Evolutionary conservation across 2,329 filamentous ascomycete species (phyloP), one percentile per base, ranked within the genome.

Genomic region (Pestalotiopsis sp.): DNA sequence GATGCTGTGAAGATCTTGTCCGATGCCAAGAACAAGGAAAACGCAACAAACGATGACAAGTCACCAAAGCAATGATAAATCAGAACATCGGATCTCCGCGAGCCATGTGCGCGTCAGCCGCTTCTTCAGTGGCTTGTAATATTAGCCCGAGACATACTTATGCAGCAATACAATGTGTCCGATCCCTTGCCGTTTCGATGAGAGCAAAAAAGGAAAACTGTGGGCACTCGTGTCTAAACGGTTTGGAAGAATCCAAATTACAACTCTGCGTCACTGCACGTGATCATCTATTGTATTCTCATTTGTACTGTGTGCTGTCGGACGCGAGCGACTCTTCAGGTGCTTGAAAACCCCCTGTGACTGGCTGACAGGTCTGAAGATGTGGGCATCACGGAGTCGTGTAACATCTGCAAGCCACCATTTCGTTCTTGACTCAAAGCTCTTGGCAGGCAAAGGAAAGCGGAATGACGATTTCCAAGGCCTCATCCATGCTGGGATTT

Each of bases 1-100:
- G 92, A 97, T 75, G 95, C 94, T 0, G 95, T 98, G 39, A 97
- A 92, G 79, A 98, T 98, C 68, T 79, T 98, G 57, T 79, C 81
- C 0, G 75, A 81, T 61, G 76, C 73, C 31, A 76, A 77, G 66
- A 71, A 73, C 39, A 75, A 76, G 58, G 61, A 59, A n/a, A n/a
- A 59, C 13, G 13, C 39, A 13, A 20, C n/a, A 3, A 45, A 41
- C 13, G 20, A 49, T 13, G 61, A 65, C 17, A 41, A 68, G 25
- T n/a, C 66, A 2, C 62, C 56, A 36, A 36, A 68, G 27, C 65
- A 36, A 36, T 62, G 31, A 62, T 12, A 14, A 14, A 36, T 36
- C n/a, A 17, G 31, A 7, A 36, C 5, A 36, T 36, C 31, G 31
- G 31, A 49, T 49, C 13, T 49, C 41, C 41, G 41, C 41, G 41